Conservation (phyloP, 2,329 filamentous ascomycete species). For the Neoarthrinium moseri region DNA sequence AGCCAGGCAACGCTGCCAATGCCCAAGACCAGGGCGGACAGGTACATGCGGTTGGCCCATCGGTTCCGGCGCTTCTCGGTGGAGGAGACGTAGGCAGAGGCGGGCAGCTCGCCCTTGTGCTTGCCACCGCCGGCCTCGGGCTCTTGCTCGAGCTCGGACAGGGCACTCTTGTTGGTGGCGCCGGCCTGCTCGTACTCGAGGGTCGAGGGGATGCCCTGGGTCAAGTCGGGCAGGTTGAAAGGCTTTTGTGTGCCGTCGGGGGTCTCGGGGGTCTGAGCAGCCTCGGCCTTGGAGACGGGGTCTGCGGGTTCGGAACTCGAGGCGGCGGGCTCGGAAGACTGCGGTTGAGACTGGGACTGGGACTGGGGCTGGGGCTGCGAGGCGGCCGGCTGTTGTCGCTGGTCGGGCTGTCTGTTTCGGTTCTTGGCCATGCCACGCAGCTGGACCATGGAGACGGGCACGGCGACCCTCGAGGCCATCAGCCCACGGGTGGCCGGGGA, state of each 20-base stretch:
- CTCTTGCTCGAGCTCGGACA: constrained; percentile 36
- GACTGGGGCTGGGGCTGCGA: constrained; percentile 13
- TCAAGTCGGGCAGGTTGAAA: constrained; percentile 73
- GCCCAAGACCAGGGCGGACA: constrained; percentile 53
- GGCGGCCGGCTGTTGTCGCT: constrained; percentile 5
- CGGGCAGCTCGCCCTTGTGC: constrained; percentile 66
- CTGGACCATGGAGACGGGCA: constrained; percentile 34
- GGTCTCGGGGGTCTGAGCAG: constrained; percentile 9
- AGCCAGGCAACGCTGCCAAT: constrained; percentile 68
- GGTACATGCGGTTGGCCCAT: constrained; percentile 74
- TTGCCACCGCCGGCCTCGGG: constrained; percentile 44
- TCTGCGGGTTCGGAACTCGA: neutral
- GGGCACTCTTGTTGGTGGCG: constrained; percentile 34
- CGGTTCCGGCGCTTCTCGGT: constrained; percentile 77
- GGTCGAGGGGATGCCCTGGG: constrained; percentile 92
- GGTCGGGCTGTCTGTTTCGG: constrained; percentile 22
- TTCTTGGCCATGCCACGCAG: constrained; percentile 41
- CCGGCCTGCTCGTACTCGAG: constrained; percentile 71
- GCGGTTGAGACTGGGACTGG: constrained; percentile 12
- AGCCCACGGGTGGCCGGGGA: constrained; percentile 23
- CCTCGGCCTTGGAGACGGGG: neutral
- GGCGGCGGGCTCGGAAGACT: neutral
- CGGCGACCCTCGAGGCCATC: constrained; percentile 27
- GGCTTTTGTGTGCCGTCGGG: constrained; percentile 43
- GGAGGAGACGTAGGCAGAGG: constrained; percentile 85